Evolutionary conservation across 768 basidiomycete genomes (phyloP).

Genomic region (Leccinum pellstonianum): DNA sequence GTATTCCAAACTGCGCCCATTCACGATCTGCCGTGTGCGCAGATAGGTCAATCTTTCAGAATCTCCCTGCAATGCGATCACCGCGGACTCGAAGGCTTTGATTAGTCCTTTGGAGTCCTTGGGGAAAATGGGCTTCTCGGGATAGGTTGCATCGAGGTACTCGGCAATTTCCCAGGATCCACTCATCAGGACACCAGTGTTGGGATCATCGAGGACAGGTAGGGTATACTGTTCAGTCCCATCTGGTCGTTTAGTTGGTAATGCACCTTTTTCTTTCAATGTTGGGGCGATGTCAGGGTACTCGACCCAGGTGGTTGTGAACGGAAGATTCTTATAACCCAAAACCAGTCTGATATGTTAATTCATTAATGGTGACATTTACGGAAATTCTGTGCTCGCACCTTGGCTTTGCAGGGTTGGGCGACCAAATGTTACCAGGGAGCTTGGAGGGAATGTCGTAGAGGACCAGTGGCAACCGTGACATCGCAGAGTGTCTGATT

Average conservation of each 20-base stretch:
- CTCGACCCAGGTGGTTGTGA: constrained; percentile 36
- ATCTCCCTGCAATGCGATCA: not conserved
- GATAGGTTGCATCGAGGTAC: constrained; percentile 38
- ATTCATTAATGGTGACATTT: not conserved
- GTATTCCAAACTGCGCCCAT: constrained; percentile 35
- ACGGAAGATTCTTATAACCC: constrained; percentile 34
- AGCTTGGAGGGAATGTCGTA: constrained; percentile 37
- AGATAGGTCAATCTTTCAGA: constrained; percentile 19
- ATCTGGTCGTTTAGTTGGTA: constrained; percentile 17
- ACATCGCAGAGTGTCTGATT: constrained; percentile 15
- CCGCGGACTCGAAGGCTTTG: constrained; percentile 15
- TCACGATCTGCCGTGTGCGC: constrained; percentile 31
- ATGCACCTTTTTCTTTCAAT: constrained; percentile 28
- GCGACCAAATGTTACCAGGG: constrained; percentile 34
- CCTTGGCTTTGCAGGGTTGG: constrained; percentile 42
- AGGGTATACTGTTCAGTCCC: constrained; percentile 29
- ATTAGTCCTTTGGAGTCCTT: constrained; percentile 24
- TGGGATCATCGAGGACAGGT: constrained; percentile 36
- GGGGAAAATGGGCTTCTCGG: constrained; percentile 31
- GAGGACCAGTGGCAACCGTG: constrained; percentile 32
- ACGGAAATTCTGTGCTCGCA: not conserved
- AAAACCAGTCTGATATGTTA: constrained; percentile 28
- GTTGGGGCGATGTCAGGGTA: constrained; percentile 32
- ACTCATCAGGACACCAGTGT: constrained; percentile 26
- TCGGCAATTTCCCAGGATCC: constrained; percentile 34